A percentile compares a stretch with the other conserved stretches of the same genome.
Evolutionary conservation across 495 filamentous ascomycete species (phyloP).

Genomic region (Aspergillus steynii): DNA sequence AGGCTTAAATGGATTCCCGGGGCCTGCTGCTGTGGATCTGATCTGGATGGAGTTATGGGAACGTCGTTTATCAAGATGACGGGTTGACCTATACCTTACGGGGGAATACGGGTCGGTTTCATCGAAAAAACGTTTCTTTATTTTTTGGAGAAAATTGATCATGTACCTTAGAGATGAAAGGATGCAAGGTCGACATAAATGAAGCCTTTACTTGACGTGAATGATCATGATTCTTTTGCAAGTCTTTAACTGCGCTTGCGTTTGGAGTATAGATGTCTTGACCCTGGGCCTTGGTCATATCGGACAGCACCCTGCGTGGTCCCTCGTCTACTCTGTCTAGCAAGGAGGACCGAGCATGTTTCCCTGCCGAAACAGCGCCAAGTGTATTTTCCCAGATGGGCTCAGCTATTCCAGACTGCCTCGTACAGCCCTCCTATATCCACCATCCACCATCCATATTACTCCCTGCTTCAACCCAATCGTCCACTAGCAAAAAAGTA

Average conservation of each 20-base stretch:
- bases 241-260: not conserved
- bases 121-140: slow-evolving; percentile 33
- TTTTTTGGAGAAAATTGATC: slow-evolving; percentile 33
- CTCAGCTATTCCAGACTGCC: too few species aligned
- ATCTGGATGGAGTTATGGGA: slow-evolving; percentile 42
- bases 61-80: slow-evolving; percentile 34
- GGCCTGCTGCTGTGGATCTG: slow-evolving; percentile 37
- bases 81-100: slow-evolving; percentile 37
- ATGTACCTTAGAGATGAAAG: slow-evolving; percentile 43
- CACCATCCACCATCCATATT: too few species aligned
- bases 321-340: too few species aligned
- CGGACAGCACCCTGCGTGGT: too few species aligned
- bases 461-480: too few species aligned
- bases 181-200: slow-evolving; percentile 46
- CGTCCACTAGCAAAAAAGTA: not conserved
- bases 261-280: not conserved
- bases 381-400: too few species aligned
- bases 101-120: slow-evolving; percentile 35
- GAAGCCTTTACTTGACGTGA: slow-evolving; percentile 44
- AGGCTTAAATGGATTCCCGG: slow-evolving; percentile 43
- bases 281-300: not conserved
- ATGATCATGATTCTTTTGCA: slow-evolving; percentile 21
- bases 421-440: too few species aligned
- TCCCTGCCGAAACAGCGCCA: too few species aligned
- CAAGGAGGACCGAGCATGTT: too few species aligned